These are phyloP conservation scores for Apiotrichum sp. DNA, from an alignment of 1,284 basidiomycete species.

Conservation along the genomic window DNA sequence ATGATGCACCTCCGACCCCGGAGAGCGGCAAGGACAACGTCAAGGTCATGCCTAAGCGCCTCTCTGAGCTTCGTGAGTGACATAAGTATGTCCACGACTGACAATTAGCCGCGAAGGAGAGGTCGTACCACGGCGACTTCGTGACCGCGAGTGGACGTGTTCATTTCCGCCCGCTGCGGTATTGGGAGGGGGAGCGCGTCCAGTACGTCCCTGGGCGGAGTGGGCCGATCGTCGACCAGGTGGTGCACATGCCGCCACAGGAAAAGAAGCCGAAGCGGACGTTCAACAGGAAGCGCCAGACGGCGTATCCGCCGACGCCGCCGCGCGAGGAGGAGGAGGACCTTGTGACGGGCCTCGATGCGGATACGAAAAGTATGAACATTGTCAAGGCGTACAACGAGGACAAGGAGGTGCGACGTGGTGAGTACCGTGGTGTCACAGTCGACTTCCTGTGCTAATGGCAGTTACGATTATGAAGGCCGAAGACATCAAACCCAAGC, in stretches of 20 bases:
- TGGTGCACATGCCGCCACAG: constrained; percentile 48
- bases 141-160: constrained; percentile 62
- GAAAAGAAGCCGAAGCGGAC: background rate
- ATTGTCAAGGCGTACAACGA: constrained; percentile 64
- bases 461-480: constrained; percentile 52
- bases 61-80: constrained; percentile 12
- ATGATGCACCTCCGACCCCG: too few relatives aligned
- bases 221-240: constrained; percentile 75
- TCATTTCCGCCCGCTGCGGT: constrained; percentile 73
- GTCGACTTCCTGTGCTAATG: background rate
- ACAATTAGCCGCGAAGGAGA: constrained; percentile 13
- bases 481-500: constrained; percentile 48
- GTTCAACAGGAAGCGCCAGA: background rate
- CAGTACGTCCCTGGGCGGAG: constrained; percentile 61
- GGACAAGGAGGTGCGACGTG: constrained; percentile 58
- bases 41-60: background rate
- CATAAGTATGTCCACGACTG: background rate
- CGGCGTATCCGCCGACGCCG: constrained; percentile 36
- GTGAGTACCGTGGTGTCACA: constrained; percentile 52
- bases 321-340: constrained; percentile 45
- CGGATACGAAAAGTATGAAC: constrained; percentile 62
- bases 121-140: constrained; percentile 51
- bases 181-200: constrained; percentile 87
- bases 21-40: background rate
- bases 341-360: constrained; percentile 65